A percentile compares a stretch with the other conserved stretches of the same genome.
Evolutionary conservation across 345 rosid genomes (phyloP).

Genomic region (Eutrema yunnanense): DNA sequence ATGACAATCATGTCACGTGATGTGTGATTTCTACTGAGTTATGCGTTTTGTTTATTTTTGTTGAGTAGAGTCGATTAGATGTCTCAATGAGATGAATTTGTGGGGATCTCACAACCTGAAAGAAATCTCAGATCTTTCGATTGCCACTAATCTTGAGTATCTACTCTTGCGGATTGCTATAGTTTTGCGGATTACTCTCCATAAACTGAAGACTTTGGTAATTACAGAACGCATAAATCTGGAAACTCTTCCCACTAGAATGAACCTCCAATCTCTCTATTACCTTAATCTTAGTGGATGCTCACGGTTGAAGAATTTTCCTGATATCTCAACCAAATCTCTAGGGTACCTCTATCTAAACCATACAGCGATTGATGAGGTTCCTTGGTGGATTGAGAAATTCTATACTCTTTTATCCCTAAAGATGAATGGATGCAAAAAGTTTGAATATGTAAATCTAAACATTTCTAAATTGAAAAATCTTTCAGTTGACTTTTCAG

Average conservation of each 20-base stretch:
- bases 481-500: too few relatives aligned
- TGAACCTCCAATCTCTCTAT: neutral
- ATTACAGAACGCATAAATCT: too few relatives aligned
- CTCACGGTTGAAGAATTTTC: neutral
- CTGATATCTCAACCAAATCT: neutral
- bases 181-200: too few relatives aligned
- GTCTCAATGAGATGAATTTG: neutral
- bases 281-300: neutral
- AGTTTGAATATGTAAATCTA: too few relatives aligned
- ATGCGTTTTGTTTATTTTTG: neutral
- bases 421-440: too few relatives aligned
- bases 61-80: neutral
- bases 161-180: too few relatives aligned
- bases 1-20: too few relatives aligned
- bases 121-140: neutral
- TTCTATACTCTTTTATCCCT: too few relatives aligned
- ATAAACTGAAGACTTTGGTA: accelerated
- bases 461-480: too few relatives aligned
- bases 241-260: neutral
- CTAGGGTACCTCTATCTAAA: neutral
- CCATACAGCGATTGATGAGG: neutral
- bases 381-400: neutral
- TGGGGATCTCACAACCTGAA: neutral
- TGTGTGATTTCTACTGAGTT: neutral
- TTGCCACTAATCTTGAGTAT: neutral